Conservation (phyloP, 148 eudicot species). For the Rhododendron mucronatum region DNA sequence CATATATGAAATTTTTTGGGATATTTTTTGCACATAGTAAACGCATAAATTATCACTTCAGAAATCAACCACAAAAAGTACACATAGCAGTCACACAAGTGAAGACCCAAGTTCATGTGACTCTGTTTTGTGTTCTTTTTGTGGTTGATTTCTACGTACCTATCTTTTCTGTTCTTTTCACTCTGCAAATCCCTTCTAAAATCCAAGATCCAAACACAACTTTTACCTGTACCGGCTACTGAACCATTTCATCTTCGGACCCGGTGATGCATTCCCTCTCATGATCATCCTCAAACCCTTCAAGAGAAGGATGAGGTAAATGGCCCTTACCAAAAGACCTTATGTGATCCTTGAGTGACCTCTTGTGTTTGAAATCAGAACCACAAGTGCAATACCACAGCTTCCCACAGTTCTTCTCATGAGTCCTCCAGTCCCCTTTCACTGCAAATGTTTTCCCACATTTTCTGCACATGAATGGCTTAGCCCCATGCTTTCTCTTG, state of each 20-base stretch:
- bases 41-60: not conserved
- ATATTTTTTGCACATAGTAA: not conserved
- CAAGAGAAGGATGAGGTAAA: conserved; percentile 43
- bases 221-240: not conserved
- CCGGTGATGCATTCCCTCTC: conserved; percentile 30
- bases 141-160: not conserved
- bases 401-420: conserved; percentile 83
- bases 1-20: not conserved
- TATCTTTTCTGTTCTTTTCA: not conserved
- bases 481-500: conserved; percentile 74
- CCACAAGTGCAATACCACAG: conserved; percentile 78
- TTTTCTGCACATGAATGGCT: conserved; percentile 71
- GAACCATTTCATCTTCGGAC: conserved; percentile 37
- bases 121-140: not conserved
- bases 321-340: conserved; percentile 75
- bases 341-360: conserved; percentile 75
- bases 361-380: conserved; percentile 79
- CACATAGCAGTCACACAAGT: not conserved
- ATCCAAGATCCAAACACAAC: conserved; percentile 2
- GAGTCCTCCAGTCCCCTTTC: conserved; percentile 80
- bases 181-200: not conserved
- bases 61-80: not conserved
- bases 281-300: conserved; percentile 37
- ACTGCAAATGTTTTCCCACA: conserved; percentile 79
- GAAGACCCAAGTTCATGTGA: not conserved